Conservation (phyloP, 345 rosid species). For the Anastatica hierochuntica region DNA sequence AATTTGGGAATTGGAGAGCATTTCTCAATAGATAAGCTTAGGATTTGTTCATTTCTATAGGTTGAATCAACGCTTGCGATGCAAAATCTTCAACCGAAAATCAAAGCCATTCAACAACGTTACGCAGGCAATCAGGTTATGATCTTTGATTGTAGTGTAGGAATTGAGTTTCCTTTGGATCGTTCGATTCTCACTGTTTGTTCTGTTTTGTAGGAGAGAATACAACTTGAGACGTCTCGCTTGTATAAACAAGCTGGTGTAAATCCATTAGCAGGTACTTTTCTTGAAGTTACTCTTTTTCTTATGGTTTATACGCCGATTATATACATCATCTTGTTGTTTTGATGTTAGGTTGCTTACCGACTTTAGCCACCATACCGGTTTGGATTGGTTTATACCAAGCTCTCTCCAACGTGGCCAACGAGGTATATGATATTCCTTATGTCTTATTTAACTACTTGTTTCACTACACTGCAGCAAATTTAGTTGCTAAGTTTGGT, state of each 20-base stretch:
- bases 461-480: not conserved
- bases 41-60: constrained; percentile 26
- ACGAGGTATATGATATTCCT: constrained; percentile 57
- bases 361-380: constrained; percentile 87
- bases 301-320: not conserved
- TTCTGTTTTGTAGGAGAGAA: constrained; percentile 56
- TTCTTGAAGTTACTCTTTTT: not conserved
- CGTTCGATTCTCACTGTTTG: not conserved
- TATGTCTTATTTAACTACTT: not conserved
- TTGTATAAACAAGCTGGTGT: constrained; percentile 91
- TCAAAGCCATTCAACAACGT: constrained; percentile 97
- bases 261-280: constrained; percentile 89
- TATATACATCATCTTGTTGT: constrained; percentile 7
- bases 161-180: not conserved
- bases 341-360: constrained; percentile 64
- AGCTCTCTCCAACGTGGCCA: constrained; percentile 97
- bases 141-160: not conserved
- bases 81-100: constrained; percentile 96
- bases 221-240: constrained; percentile 92
- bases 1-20: not conserved
- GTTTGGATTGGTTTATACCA: constrained; percentile 98
- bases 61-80: constrained; percentile 95
- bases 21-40: not conserved
- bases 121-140: constrained; percentile 90
- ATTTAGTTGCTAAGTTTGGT: too few relatives aligned